Evolutionary conservation across 345 rosid genomes (phyloP).

Genomic region (Durio zibethinus): DNA sequence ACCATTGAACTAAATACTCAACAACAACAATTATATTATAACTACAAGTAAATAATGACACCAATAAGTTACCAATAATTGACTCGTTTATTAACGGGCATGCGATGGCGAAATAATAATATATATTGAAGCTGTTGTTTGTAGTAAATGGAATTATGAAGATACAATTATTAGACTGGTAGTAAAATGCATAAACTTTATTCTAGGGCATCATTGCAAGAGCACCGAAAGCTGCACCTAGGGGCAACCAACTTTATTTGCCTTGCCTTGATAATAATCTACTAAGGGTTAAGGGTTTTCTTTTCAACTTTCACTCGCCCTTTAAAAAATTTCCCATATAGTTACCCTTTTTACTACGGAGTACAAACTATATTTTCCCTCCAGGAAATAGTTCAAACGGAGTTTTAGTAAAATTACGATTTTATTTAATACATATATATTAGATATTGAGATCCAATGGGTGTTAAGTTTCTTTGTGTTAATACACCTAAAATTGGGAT

Average conservation of each 20-base stretch:
- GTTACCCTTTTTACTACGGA: too few relatives aligned
- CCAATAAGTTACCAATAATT: background rate
- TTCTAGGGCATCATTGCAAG: background rate
- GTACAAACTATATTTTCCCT: too few relatives aligned
- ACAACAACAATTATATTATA: background rate
- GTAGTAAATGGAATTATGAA: background rate
- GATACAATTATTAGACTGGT: background rate
- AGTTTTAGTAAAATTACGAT: too few relatives aligned
- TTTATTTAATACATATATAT: background rate
- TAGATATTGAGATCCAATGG: too few relatives aligned
- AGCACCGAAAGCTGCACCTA: constrained; percentile 7
- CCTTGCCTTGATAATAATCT: too few relatives aligned
- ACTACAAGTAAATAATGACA: background rate
- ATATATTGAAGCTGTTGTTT: background rate
- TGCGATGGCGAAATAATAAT: background rate
- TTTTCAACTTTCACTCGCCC: background rate
- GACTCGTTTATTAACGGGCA: background rate
- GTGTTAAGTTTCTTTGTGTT: too few relatives aligned
- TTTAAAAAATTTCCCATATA: background rate
- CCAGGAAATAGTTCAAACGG: too few relatives aligned
- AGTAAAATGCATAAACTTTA: background rate
- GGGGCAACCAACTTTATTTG: background rate
- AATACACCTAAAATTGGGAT: too few relatives aligned
- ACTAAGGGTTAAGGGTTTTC: background rate
- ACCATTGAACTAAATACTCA: background rate